Base-by-base conservation (phyloP, 495 filamentous ascomycete genomes). In the Aspergillus wentii region DNA sequence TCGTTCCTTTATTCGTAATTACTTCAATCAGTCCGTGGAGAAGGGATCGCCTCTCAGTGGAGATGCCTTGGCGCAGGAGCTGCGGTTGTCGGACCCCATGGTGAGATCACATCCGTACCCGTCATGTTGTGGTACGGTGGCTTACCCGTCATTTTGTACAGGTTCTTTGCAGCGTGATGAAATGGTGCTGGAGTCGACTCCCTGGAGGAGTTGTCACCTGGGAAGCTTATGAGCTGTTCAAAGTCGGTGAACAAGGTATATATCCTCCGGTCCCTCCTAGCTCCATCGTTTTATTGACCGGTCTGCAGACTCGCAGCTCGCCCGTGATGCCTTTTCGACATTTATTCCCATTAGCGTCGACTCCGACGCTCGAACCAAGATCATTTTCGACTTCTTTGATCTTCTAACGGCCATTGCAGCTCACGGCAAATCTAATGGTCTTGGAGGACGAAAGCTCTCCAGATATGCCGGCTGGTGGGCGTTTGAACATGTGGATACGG, bases 391-490 rank as follows among this genome's bases (percentile, higher is more conserved):
- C 59, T 97, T 96, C 62, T 98, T 97, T 65, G 90, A 97, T 50
- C 76, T 98, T 5, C 72, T 98, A 20, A 80, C 91, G 17, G 88
- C 94, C 1, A 69, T 83, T 44, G 79, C 81, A 2, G 81, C 81
- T 2, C 86, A 95, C 54, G 87, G 85, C 25, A 97, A 97, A 64
- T 82, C 75, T 9, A 98, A 98, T 64, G 92, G 92, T 7, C 75
- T 97, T 41, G 88, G 88, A 35, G 92, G 94, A 4, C 76, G 94
- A 33, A 97, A 98, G 60, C 72, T 98, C 23, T 97, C 92, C 4
- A 76, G 92, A 41, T 85, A 95, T 67, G 92, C 94, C 19, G 88
- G 91, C 39, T 98, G 92, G 92, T 98, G 92, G 92, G 91, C 92
- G 0, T 98, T 98, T 61, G 94, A 95, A 52, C 85, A 92, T 46